Evolutionary conservation across 139 green algal species (phyloP).

Genomic region (Chloropicon primus): DNA sequence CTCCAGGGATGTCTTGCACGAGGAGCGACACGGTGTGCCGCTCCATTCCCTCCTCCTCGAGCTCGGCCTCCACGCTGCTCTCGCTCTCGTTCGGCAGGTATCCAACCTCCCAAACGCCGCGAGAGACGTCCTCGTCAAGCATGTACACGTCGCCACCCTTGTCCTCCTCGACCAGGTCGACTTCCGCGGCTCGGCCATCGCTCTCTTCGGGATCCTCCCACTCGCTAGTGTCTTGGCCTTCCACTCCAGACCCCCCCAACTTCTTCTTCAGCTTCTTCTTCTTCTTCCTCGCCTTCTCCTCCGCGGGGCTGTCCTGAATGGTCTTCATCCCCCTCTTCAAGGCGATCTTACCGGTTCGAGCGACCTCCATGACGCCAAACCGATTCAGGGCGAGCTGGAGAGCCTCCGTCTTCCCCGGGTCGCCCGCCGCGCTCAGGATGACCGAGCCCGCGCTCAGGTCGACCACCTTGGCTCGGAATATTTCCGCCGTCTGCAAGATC

Average conservation of each 20-base stretch:
- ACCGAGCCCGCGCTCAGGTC: constrained; percentile 39
- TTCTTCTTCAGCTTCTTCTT: constrained; percentile 7
- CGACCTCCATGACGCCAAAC: constrained; percentile 50
- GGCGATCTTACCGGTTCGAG: constrained; percentile 79
- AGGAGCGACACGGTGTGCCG: constrained; percentile 76
- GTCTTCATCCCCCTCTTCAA: constrained; percentile 42
- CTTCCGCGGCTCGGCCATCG: not conserved
- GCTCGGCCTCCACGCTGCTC: constrained; percentile 17
- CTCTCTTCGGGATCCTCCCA: too few species aligned
- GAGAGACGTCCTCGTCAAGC: not conserved
- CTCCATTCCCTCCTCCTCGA: constrained; percentile 9
- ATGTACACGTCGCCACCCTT: not conserved
- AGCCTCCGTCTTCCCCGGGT: constrained; percentile 71
- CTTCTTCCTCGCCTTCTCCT: not conserved
- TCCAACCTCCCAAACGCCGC: constrained; percentile 35
- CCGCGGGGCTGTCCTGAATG: constrained; percentile 2
- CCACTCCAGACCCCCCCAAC: not conserved
- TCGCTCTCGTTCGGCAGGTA: constrained; percentile 52
- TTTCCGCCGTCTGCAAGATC: constrained; percentile 75
- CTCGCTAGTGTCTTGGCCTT: too few species aligned
- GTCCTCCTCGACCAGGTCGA: not conserved
- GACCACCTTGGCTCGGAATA: constrained; percentile 84
- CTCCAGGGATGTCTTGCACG: constrained; percentile 75
- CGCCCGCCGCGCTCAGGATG: constrained; percentile 45
- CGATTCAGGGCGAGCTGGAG: constrained; percentile 19